Base-by-base conservation (phyloP, 805 yeast genomes). In the Ogataea salicorniae region DNA sequence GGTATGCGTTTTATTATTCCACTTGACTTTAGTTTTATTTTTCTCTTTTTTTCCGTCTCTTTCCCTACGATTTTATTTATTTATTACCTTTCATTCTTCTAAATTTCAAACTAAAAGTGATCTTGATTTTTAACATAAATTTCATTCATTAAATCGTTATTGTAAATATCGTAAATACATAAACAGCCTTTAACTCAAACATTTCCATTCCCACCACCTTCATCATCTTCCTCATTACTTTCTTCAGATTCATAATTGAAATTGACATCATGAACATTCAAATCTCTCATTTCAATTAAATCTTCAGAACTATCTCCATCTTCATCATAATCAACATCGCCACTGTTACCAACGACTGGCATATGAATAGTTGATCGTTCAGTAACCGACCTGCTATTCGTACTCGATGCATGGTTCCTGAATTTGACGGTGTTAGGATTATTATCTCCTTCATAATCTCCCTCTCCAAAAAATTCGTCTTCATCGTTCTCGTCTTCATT, bases 181-280 rank as follows among this genome's bases (percentile, higher is more conserved):
- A 26, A 26, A 4, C 31, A 26, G 9, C 31, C 31, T 9, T 11
- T 26, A 26, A 9, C 29, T 26, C 13, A 26, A 1, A 26, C 13
- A 26, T 26, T 26, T 6, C 29, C 29, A 26, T n/a, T 6, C 8
- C 17, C 37, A 35, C 6, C 15, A 34, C 6, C 35, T n/a, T n/a
- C 22, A 22, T 20, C 37, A 5, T 43, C 46, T 14, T 36, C 34
- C 11, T 9, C 22, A 33, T n/a, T 18, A 15, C 39, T 42, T 7
- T 36, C 47, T 34, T 47, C 47, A 15, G 47, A 40, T 18, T 49
- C 52, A 18, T 42, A 46, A 7, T 34, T 35, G 14, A 46, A 49
- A 39, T 40, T 33, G 33, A 46, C 47, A 6, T 43, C 42, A 33
- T 42, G 44, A 18, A 46, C 13, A n/a, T 39, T 36, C 34, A 36